phyloP scores from a whole-genome alignment of 2,329 filamentous ascomycete species.

The Hymenoscyphus repandus region DNA sequence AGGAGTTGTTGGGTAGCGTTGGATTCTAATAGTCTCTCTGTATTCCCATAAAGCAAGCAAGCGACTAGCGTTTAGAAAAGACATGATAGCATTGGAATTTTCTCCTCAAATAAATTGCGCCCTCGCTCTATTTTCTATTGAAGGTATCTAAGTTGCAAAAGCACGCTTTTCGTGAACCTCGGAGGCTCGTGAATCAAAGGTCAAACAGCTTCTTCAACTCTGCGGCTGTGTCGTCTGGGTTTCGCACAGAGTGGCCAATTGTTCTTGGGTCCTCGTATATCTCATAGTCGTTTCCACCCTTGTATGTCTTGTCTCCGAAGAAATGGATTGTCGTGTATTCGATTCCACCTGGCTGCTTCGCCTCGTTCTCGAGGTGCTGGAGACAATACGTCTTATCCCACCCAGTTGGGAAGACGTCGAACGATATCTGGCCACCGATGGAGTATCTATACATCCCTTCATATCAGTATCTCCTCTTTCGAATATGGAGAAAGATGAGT shows the following conservation, averaged over 20 bases:
- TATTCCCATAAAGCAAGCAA: background rate
- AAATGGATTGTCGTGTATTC: conserved; percentile 89
- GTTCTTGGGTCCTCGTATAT: conserved; percentile 81
- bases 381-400: conserved; percentile 99
- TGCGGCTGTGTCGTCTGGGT: conserved; percentile 75
- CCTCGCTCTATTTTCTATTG: no score
- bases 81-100: background rate
- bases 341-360: conserved; percentile 62
- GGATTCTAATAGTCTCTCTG: background rate
- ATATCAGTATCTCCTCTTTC: background rate
- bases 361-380: conserved; percentile 77
- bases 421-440: conserved; percentile 96
- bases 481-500: background rate
- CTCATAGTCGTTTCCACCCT: conserved; percentile 93
- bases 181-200: conserved; percentile 38
- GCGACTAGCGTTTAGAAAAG: background rate
- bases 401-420: conserved; percentile 92
- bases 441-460: conserved; percentile 58
- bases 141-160: no score
- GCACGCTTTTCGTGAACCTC: no score
- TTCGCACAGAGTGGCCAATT: conserved; percentile 76
- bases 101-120: no score
- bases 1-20: background rate
- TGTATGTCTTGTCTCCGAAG: conserved; percentile 92
- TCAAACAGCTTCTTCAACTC: conserved; percentile 78